phyloP scores from a whole-genome alignment of 768 basidiomycete genomes.

The Pleurotus tuoliensis region DNA sequence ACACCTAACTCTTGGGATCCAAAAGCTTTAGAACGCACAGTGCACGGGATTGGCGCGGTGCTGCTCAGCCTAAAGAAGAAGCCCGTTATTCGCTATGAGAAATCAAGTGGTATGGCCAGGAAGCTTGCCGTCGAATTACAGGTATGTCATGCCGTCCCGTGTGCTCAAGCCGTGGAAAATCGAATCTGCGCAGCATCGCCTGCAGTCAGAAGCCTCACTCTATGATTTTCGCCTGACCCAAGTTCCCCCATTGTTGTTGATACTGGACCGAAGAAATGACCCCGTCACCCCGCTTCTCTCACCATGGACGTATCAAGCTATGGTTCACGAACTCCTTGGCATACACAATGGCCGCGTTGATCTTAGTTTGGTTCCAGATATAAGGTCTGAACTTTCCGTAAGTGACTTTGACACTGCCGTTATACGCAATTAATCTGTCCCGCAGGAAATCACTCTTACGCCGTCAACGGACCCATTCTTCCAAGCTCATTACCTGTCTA shows the following conservation, averaged over 20 bases:
- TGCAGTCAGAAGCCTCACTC: conserved; percentile 74
- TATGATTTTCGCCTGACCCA: conserved; percentile 93
- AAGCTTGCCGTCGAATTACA: conserved; percentile 85
- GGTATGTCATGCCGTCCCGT: conserved; percentile 35
- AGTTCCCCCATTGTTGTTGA: conserved; percentile 83
- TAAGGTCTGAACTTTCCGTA: conserved; percentile 81
- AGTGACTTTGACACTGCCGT: conserved; percentile 17
- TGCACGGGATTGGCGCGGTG: conserved; percentile 80
- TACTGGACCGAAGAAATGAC: conserved; percentile 94
- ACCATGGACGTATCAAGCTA: conserved; percentile 99
- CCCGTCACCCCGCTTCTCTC: conserved; percentile 94
- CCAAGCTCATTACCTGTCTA: conserved; percentile 83
- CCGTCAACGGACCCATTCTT: conserved; percentile 93
- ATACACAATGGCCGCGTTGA: conserved; percentile 94
- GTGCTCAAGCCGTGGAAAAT: not conserved
- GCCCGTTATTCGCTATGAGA: conserved; percentile 90
- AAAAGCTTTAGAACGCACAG: conserved; percentile 68
- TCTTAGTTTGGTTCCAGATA: conserved; percentile 78
- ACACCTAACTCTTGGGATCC: conserved; percentile 72
- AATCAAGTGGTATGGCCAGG: conserved; percentile 88
- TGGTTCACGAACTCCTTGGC: conserved; percentile 95
- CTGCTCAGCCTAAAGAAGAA: conserved; percentile 95
- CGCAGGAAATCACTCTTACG: conserved; percentile 85
- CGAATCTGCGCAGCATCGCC: conserved; percentile 53
- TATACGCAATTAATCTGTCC: conserved; percentile 24